These are phyloP conservation scores for Petasospora rhodanensis DNA, from an alignment of 1,139 yeast species.

Conservation along the genomic window DNA sequence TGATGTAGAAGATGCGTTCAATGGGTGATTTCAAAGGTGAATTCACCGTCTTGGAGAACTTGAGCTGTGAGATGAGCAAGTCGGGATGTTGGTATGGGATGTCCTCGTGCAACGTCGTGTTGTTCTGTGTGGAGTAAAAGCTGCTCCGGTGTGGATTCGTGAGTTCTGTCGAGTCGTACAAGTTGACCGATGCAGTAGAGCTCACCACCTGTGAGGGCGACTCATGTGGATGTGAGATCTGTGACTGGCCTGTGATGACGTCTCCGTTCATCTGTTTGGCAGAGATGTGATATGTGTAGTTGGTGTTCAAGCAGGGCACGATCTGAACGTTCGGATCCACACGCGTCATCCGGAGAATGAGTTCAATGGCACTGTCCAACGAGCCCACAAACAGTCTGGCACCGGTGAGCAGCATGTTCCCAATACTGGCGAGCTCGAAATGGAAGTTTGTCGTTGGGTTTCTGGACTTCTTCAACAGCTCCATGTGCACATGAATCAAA, in stretches of 20 bases:
- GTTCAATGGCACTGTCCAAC: constrained; percentile 76
- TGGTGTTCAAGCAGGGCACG: constrained; percentile 79
- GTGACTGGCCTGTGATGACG: constrained; percentile 88
- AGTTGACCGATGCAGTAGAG: constrained; percentile 13
- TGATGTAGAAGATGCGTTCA: constrained; percentile 68
- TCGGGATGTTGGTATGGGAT: constrained; percentile 76
- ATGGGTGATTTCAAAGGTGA: constrained; percentile 74
- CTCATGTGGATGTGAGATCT: constrained; percentile 75
- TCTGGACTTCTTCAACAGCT: constrained; percentile 65
- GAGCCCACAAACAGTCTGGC: constrained; percentile 80
- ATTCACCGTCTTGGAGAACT: constrained; percentile 54
- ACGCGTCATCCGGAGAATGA: constrained; percentile 62
- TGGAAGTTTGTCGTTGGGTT: constrained; percentile 54
- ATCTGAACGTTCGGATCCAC: constrained; percentile 55
- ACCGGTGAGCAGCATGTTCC: constrained; percentile 81
- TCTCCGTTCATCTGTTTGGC: constrained; percentile 69
- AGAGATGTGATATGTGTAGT: constrained; percentile 81
- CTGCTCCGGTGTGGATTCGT: constrained; percentile 1
- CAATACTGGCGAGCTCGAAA: constrained; percentile 77
- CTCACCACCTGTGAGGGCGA: constrained; percentile 6
- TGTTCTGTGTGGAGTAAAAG: constrained; percentile 1
- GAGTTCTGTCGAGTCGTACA: constrained; percentile 8
- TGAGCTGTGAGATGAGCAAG: constrained; percentile 66
- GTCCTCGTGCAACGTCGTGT: constrained; percentile 34
- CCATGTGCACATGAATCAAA: constrained; percentile 73